These are phyloP conservation scores for thale cress (Arabidopsis thaliana) DNA, from an alignment of 345 rosid genomes.

Conservation along the genomic window TAIR10.1 NC_003075.7:12395001-12395500, in stretches of 20 bases:
- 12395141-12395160: slow-evolving; percentile 38
- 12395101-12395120: not conserved
- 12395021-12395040: not conserved
- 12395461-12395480: not conserved
- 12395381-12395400: slow-evolving; percentile 14
- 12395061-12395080: not conserved
- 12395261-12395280: not conserved
- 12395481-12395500: not conserved
- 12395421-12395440: slow-evolving; percentile 24
- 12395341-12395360: slow-evolving; percentile 43
- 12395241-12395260: not conserved
- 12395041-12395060: not conserved
- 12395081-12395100: not conserved
- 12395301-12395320: not conserved
- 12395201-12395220: not conserved
- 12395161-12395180: slow-evolving; percentile 10
- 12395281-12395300: not conserved
- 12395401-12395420: slow-evolving; percentile 32
- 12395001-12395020: not conserved
- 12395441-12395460: slow-evolving; percentile 5
- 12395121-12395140: slow-evolving; percentile 25
- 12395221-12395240: not conserved
- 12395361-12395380: slow-evolving; percentile 16
- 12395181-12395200: not conserved
- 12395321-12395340: slow-evolving; percentile 19